phyloP scores from a whole-genome alignment of 257 asterid species.

The Striga asiatica region DNA sequence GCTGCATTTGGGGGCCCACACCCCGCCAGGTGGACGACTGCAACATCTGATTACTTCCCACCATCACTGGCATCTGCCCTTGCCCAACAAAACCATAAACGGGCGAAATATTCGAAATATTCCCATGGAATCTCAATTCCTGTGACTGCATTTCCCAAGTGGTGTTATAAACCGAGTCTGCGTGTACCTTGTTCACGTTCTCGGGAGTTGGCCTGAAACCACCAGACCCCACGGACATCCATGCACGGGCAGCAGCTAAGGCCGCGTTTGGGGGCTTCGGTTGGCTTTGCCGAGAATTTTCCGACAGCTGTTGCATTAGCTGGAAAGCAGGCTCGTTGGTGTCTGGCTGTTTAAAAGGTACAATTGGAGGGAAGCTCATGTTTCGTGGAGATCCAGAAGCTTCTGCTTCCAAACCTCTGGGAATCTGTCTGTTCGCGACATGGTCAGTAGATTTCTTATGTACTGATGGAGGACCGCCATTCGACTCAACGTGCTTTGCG shows the following conservation, averaged over 20 bases:
- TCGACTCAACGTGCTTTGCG: conserved; percentile 52
- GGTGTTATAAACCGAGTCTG: conserved; percentile 45
- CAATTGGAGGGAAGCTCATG: conserved; percentile 31
- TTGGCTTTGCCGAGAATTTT: conserved; percentile 52
- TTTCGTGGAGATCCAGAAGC: conserved; percentile 33
- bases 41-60: conserved; percentile 30
- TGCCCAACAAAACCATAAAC: conserved; percentile 49
- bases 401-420: conserved; percentile 36
- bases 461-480: conserved; percentile 32
- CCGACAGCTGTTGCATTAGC: conserved; percentile 57
- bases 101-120: conserved; percentile 28
- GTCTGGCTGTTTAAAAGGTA: conserved; percentile 41
- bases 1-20: conserved; percentile 45
- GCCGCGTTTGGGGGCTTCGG: conserved; percentile 48
- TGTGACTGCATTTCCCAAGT: conserved; percentile 45
- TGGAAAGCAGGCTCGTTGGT: conserved; percentile 30
- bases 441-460: conserved; percentile 30
- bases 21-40: conserved; percentile 60
- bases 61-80: conserved; percentile 37
- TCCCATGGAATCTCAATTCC: conserved; percentile 36
- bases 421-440: conserved; percentile 26
- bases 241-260: conserved; percentile 70
- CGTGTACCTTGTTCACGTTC: conserved; percentile 31
- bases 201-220: conserved; percentile 44
- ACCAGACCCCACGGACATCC: conserved; percentile 93